Evolutionary conservation across 164 flowering plant genomes (phyloP).

Genomic region (Brasenia schreberi): DNA sequence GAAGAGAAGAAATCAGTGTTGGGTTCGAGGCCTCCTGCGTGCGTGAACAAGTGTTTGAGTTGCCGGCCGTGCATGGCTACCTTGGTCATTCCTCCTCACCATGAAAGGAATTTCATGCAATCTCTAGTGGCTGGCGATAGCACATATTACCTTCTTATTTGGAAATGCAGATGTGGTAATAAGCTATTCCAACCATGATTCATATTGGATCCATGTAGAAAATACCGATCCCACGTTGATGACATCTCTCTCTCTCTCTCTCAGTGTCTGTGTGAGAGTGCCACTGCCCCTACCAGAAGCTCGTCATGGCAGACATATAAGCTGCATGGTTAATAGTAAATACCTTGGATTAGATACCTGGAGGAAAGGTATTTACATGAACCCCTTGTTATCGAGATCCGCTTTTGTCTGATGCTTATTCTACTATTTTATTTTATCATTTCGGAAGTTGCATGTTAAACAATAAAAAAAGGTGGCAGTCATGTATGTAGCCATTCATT

Average conservation of each 20-base stretch:
- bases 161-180: conserved; percentile 76
- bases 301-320: too few species aligned
- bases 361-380: too few species aligned
- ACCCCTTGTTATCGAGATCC: too few species aligned
- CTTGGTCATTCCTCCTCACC: conserved; percentile 42
- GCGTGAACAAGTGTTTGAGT: conserved; percentile 55
- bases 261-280: neutral
- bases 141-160: conserved; percentile 58
- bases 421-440: too few species aligned
- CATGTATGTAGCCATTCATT: too few species aligned
- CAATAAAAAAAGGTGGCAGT: too few species aligned
- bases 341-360: too few species aligned
- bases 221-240: neutral
- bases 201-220: neutral
- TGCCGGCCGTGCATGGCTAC: conserved; percentile 73
- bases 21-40: conserved; percentile 77
- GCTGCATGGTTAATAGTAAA: too few species aligned
- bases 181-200: conserved; percentile 12
- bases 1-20: conserved; percentile 26
- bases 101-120: conserved; percentile 5
- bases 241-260: neutral
- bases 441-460: too few species aligned
- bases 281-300: too few species aligned
- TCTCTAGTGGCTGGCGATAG: conserved; percentile 25
- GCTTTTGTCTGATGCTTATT: too few species aligned